A percentile compares a stretch with the other conserved stretches of the same genome.
These are phyloP conservation scores for Pseudogymnoascus sp. DNA, from an alignment of 2,329 filamentous ascomycete genomes.

Conservation along the genomic window DNA sequence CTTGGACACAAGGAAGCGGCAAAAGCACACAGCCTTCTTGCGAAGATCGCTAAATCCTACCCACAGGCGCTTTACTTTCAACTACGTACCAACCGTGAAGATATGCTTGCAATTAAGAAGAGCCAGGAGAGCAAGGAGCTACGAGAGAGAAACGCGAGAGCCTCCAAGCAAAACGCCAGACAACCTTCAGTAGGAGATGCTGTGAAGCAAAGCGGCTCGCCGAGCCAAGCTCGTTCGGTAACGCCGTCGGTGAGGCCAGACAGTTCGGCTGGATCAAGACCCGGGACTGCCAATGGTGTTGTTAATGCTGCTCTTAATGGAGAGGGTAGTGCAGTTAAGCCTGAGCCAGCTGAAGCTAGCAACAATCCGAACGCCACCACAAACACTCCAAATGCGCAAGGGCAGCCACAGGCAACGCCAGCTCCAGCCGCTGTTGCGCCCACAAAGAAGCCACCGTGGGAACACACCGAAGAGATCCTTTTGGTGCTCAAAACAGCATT, in stretches of 20 bases:
- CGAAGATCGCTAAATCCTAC: conserved; percentile 91
- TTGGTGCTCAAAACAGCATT: conserved; percentile 94
- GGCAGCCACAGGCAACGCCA: conserved; percentile 28
- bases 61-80: conserved; percentile 96
- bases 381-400: conserved; percentile 26
- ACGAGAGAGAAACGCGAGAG: conserved; percentile 24
- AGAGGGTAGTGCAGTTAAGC: conserved; percentile 18
- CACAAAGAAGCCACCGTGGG: conserved; percentile 75
- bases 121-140: conserved; percentile 69
- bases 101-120: conserved; percentile 89
- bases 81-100: conserved; percentile 84
- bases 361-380: conserved; percentile 14
- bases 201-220: conserved; percentile 26
- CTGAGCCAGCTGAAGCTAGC: conserved; percentile 22
- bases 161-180: conserved; percentile 32
- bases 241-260: conserved; percentile 20
- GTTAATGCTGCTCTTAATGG: conserved; percentile 17
- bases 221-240: conserved; percentile 22
- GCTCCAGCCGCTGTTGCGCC: conserved; percentile 21
- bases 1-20: conserved; percentile 85
- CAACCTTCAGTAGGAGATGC: conserved; percentile 17
- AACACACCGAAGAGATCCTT: conserved; percentile 92
- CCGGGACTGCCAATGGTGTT: conserved; percentile 37
- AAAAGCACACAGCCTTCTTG: conserved; percentile 75
- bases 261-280: conserved; percentile 28